These are phyloP conservation scores for Solanum stenotomum DNA, from an alignment of 257 asterid genomes.

Conservation along the genomic window DNA sequence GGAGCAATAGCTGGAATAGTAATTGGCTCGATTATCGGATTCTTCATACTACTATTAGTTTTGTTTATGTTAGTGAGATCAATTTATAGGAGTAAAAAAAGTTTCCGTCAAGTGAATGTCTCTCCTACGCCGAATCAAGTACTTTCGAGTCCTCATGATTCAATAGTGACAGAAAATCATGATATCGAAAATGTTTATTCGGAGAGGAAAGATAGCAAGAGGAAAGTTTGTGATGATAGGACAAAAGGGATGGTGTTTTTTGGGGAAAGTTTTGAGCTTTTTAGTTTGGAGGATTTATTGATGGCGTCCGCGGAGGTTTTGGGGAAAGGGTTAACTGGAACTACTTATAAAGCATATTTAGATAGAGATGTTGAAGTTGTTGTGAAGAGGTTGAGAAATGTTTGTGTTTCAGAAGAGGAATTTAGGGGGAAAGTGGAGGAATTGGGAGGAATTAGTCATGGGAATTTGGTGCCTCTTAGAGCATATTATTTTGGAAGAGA, in stretches of 20 bases:
- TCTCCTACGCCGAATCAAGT: slow-evolving; percentile 11
- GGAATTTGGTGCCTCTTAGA: slow-evolving; percentile 40
- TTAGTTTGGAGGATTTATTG: slow-evolving; percentile 38
- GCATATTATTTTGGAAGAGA: slow-evolving; percentile 54
- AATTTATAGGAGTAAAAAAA: slow-evolving; percentile 7
- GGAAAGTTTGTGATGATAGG: not conserved
- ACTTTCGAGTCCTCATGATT: slow-evolving; percentile 1
- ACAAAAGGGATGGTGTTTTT: slow-evolving; percentile 34
- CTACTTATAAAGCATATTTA: slow-evolving; percentile 53
- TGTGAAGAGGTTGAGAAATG: slow-evolving; percentile 55
- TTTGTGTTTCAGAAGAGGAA: slow-evolving; percentile 25
- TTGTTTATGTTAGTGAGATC: slow-evolving; percentile 15
- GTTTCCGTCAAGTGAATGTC: not conserved
- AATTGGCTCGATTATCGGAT: slow-evolving; percentile 22
- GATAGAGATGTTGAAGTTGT: slow-evolving; percentile 43
- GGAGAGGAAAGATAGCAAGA: not conserved
- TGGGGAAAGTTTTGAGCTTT: slow-evolving; percentile 11
- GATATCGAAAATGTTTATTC: not conserved
- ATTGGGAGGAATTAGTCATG: slow-evolving; percentile 32
- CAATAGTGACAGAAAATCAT: not conserved
- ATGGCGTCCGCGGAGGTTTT: slow-evolving; percentile 49
- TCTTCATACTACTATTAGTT: slow-evolving; percentile 11
- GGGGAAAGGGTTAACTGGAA: slow-evolving; percentile 46
- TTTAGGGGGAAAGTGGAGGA: slow-evolving; percentile 34
- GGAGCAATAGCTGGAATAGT: slow-evolving; percentile 60